These are phyloP conservation scores for Neodidymelliopsis sp. DNA, from an alignment of 2,329 filamentous ascomycete genomes.

Conservation along the genomic window DNA sequence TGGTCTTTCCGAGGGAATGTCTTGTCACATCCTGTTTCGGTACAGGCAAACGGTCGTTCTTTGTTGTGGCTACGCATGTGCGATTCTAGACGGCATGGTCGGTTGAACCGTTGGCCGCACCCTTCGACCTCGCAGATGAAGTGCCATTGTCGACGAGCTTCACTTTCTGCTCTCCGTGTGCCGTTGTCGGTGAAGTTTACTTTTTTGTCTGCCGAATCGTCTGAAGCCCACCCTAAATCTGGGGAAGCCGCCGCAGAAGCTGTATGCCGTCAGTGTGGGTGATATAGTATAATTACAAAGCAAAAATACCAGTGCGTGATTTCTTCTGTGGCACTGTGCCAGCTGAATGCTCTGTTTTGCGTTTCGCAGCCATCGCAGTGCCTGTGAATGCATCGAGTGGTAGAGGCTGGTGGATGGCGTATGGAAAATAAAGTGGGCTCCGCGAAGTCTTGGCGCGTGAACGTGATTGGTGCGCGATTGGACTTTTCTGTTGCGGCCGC, in stretches of 20 bases:
- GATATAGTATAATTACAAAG: constrained; percentile 9
- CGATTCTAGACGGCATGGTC: constrained; percentile 76
- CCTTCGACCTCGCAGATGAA: constrained; percentile 76
- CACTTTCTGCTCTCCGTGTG: constrained; percentile 37
- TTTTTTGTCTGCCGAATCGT: constrained; percentile 35
- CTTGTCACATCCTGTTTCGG: constrained; percentile 76
- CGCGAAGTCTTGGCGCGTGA: constrained; percentile 30
- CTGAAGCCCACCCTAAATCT: constrained; percentile 28
- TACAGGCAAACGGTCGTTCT: constrained; percentile 80
- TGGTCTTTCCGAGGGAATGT: constrained; percentile 87
- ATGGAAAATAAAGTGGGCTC: constrained; percentile 18
- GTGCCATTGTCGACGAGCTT: constrained; percentile 71
- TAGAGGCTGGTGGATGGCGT: constrained; percentile 8
- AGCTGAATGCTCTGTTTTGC: constrained; percentile 26
- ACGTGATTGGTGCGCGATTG: constrained; percentile 23
- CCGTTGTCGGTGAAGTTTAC: constrained; percentile 41
- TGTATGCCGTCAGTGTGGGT: constrained; percentile 3
- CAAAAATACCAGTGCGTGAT: constrained; percentile 31
- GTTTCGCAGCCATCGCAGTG: constrained; percentile 39
- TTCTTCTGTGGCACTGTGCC: constrained; percentile 31
- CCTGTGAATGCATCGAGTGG: background rate
- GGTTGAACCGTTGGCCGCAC: constrained; percentile 86
- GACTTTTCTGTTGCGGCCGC: constrained; percentile 27
- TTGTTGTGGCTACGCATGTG: constrained; percentile 87
- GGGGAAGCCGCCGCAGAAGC: constrained; percentile 10